Evolutionary conservation across 1,139 yeast species (phyloP), one percentile per base, ranked within the genome.

Genomic region (Yamadazyma diospyri): DNA sequence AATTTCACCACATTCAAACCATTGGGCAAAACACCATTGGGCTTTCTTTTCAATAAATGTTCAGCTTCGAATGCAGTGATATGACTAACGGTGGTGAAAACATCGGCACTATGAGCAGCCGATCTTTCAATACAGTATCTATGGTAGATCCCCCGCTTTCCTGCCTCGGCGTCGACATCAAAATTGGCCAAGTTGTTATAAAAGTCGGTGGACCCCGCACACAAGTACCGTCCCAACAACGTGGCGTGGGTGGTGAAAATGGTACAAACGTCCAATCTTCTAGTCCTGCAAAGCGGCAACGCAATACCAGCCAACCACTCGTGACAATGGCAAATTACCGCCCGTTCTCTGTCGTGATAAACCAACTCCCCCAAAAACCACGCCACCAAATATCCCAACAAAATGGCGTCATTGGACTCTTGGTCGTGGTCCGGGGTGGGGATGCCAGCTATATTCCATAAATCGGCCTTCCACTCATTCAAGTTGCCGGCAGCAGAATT

Each of bases 281-380:
- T 78, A 60, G 86, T 86, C 50, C 96, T 72, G 59, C 97, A 88
- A 42, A 92, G 69, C 0, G 98, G 97, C 43, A 92, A 67, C 1
- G 96, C 96, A 29, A 92, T 87, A 47, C 97, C 97, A 1, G 98
- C 97, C 36, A 92, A 72, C 98, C 98, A 92, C 61, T 92, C 98
- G 62, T 92, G 98, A 62, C 86, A 88, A 55, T 92, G 98, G 37
- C 94, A 84, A 45, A 92, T 81, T 33, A 92, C 89, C 1, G 97
- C 97, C 43, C 88, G 76, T 34, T 82, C 82, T 23, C 78, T 74
- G 57, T 92, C 96, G 48, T 80, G 78, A 53, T 73, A 79, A 10
- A 86, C 88, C 58, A 86, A 75, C 58, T 92, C 97, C 11, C 98
- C 98, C 43, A 92, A 69, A 59, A 92, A 89, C 98, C 98, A 92